Percentiles rank a stretch among this genome's conserved stretches.
These are phyloP conservation scores for Lachancea thermotolerans DNA, from an alignment of 805 yeast species.

Conservation along the genomic window DNA sequence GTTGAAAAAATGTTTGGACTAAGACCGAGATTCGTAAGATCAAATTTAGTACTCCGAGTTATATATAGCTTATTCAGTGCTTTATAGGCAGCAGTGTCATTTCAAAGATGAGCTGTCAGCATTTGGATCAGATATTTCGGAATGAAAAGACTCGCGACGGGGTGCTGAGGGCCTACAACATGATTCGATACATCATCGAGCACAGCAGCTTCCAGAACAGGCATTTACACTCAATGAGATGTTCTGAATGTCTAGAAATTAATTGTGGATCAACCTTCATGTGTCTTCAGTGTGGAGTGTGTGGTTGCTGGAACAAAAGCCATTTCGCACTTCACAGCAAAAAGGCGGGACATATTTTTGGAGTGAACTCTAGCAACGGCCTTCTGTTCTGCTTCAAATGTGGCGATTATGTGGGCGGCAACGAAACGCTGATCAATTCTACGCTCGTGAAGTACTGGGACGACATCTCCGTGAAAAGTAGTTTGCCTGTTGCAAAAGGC, in stretches of 20 bases:
- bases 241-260: conserved; percentile 26
- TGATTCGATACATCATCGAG: conserved; percentile 21
- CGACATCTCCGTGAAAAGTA: conserved; percentile 16
- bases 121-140: conserved; percentile 28
- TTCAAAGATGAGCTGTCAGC: conserved; percentile 19
- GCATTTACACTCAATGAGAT: conserved; percentile 20
- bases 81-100: too few species aligned
- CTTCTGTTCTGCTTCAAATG: conserved; percentile 76
- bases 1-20: too few species aligned
- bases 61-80: too few species aligned
- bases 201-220: conserved; percentile 18
- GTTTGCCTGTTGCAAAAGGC: conserved; percentile 37
- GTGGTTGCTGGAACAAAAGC: conserved; percentile 54
- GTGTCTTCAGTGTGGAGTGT: conserved; percentile 73
- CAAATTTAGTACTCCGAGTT: too few species aligned
- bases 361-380: conserved; percentile 63
- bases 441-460: conserved; percentile 25
- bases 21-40: too few species aligned
- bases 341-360: conserved; percentile 46
- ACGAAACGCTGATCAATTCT: conserved; percentile 33
- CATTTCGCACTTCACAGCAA: conserved; percentile 46
- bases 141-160: conserved; percentile 27
- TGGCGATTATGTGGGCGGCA: conserved; percentile 60
- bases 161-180: conserved; percentile 23
- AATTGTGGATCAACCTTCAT: conserved; percentile 39